These are phyloP conservation scores for Hemisphaericaspora nanyangensis DNA, from an alignment of 805 yeast genomes.

Conservation along the genomic window DNA sequence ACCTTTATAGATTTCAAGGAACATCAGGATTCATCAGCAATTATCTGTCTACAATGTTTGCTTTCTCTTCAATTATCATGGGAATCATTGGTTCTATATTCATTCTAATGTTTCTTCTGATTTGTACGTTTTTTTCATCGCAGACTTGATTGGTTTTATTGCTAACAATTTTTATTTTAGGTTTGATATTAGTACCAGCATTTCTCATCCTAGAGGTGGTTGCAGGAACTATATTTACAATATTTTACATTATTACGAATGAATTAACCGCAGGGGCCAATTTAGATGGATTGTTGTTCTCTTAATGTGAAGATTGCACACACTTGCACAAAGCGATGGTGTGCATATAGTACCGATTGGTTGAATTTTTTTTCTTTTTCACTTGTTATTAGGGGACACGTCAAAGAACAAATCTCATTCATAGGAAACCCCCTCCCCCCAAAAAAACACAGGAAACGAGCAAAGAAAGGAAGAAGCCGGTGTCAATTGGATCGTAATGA, in stretches of 20 bases:
- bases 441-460: not conserved
- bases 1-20: no score
- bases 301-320: not conserved
- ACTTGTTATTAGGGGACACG: constrained; percentile 13
- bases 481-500: not conserved
- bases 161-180: no score
- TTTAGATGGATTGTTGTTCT: constrained; percentile 4
- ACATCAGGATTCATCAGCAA: no score
- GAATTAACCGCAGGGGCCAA: constrained; percentile 2
- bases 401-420: constrained; percentile 9
- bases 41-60: constrained; percentile 15
- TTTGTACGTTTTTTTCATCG: constrained; percentile 15
- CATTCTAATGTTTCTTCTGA: constrained; percentile 7
- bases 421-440: no score
- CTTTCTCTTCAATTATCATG: constrained; percentile 12
- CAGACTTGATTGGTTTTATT: no score
- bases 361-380: constrained; percentile 2
- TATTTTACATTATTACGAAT: constrained; percentile 6
- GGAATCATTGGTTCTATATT: constrained; percentile 8
- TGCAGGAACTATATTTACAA: constrained; percentile 6
- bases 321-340: no score
- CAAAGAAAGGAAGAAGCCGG: not conserved
- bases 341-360: constrained; percentile 3
- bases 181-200: constrained; percentile 9
- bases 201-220: constrained; percentile 8